These are phyloP conservation scores for Ustulina deusta DNA, from an alignment of 2,329 filamentous ascomycete species.

Conservation along the genomic window DNA sequence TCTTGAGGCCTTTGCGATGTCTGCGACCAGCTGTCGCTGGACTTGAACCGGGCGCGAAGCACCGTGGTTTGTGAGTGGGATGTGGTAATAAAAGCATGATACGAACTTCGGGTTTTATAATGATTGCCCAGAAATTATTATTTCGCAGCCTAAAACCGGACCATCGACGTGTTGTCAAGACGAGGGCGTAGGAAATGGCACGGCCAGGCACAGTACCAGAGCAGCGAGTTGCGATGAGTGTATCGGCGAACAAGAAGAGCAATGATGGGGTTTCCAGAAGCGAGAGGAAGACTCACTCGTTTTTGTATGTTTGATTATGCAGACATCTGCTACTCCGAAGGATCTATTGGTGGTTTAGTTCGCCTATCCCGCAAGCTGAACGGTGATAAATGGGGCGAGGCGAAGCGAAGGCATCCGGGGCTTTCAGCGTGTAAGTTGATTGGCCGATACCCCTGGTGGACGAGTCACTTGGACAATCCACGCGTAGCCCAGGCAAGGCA, in stretches of 20 bases:
- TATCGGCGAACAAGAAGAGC: constrained; percentile 24
- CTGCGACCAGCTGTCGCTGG: constrained; percentile 15
- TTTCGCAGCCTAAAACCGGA: not conserved
- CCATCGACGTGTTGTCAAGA: not conserved
- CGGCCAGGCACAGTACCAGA: not conserved
- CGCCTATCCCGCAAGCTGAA: constrained; percentile 20
- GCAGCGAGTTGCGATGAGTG: constrained; percentile 17
- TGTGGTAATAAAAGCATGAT: constrained; percentile 24
- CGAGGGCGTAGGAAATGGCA: constrained; percentile 5
- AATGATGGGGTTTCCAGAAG: constrained; percentile 1
- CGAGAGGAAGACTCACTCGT: not conserved
- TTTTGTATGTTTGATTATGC: constrained; percentile 10
- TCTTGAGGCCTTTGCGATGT: constrained; percentile 19
- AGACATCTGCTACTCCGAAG: not conserved
- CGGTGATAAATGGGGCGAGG: constrained; percentile 13
- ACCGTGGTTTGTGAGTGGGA: not conserved
- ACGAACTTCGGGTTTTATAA: constrained; percentile 12
- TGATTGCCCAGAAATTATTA: not conserved
- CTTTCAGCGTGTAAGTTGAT: constrained; percentile 38
- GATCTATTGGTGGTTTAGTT: constrained; percentile 1
- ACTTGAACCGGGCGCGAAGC: constrained; percentile 8
- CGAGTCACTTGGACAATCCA: constrained; percentile 36
- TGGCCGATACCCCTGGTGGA: constrained; percentile 17
- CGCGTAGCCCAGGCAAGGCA: constrained; percentile 29
- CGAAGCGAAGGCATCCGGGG: constrained; percentile 29